Percentiles rank a stretch among this genome's conserved stretches.
These are phyloP conservation scores for Myochromella boudieri DNA, from an alignment of 768 basidiomycete genomes.

Conservation along the genomic window DNA sequence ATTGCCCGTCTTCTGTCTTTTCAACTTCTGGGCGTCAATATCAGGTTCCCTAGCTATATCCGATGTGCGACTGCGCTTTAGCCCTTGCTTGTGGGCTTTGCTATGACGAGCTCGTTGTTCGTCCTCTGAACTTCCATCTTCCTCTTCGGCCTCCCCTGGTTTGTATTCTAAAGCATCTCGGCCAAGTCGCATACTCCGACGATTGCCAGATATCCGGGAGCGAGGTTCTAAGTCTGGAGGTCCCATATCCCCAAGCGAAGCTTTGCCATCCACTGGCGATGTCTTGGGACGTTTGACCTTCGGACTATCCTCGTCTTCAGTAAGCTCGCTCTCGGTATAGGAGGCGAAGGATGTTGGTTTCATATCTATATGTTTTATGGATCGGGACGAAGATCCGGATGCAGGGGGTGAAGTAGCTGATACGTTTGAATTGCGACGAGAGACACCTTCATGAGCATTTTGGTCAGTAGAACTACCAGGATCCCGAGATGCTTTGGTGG, in stretches of 20 bases:
- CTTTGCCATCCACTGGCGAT: constrained; percentile 23
- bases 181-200: not conserved
- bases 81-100: constrained; percentile 25
- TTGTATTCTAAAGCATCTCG: constrained; percentile 3
- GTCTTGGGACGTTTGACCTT: constrained; percentile 24
- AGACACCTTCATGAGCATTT: constrained; percentile 18
- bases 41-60: constrained; percentile 25
- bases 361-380: constrained; percentile 16
- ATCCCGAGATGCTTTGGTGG: constrained; percentile 11
- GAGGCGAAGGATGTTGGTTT: constrained; percentile 23
- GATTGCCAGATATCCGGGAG: not conserved
- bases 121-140: not conserved
- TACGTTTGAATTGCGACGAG: constrained; percentile 22
- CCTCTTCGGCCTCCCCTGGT: not conserved
- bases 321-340: constrained; percentile 26
- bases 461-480: constrained; percentile 12
- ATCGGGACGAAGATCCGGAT: constrained; percentile 22
- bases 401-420: constrained; percentile 24
- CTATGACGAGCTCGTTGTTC: constrained; percentile 1
- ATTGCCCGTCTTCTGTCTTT: constrained; percentile 38
- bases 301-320: constrained; percentile 27
- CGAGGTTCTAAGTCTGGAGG: constrained; percentile 1
- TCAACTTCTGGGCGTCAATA: constrained; percentile 29
- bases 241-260: constrained; percentile 6
- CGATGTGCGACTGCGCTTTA: constrained; percentile 36